Conservation (phyloP, 2,329 filamentous ascomycete species). For the Cordyceps tenuipes region DNA sequence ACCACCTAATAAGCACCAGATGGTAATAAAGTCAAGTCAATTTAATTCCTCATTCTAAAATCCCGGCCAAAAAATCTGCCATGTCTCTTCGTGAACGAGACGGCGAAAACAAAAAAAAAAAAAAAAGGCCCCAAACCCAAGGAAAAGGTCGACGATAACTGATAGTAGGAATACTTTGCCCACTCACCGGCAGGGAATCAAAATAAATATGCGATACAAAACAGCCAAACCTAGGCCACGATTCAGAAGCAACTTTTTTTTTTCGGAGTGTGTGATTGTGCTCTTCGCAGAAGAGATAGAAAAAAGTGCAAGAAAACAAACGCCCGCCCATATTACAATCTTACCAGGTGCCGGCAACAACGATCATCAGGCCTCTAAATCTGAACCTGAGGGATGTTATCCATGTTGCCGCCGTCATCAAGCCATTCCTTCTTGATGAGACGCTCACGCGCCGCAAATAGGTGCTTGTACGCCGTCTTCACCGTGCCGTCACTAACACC, state of each 20-base stretch:
- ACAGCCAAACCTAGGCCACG: not conserved
- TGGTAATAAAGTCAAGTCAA: not conserved
- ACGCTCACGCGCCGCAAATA: conserved; percentile 66
- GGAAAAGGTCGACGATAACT: not conserved
- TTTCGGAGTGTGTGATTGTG: not conserved
- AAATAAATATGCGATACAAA: not conserved
- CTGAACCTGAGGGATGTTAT: conserved; percentile 52
- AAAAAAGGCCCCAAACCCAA: too few relatives aligned
- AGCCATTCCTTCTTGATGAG: conserved; percentile 72
- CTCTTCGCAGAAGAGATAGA: not conserved
- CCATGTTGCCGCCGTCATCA: conserved; percentile 61
- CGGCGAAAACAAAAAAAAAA: not conserved
- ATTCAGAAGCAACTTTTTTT: not conserved
- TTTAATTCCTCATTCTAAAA: not conserved
- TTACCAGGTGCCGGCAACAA: too few relatives aligned
- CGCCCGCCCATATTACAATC: not conserved
- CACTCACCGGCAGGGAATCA: not conserved
- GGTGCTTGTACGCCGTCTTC: conserved; percentile 85
- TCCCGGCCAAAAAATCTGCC: not conserved
- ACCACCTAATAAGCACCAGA: not conserved
- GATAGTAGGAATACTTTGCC: not conserved
- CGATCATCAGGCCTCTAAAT: conserved; percentile 16
- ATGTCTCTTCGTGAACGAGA: not conserved
- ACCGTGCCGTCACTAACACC: conserved; percentile 96
- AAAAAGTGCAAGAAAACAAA: not conserved